These are phyloP conservation scores for Pythium sp. DNA, from an alignment of 352 stramenopile species.

Conservation along the genomic window DNA sequence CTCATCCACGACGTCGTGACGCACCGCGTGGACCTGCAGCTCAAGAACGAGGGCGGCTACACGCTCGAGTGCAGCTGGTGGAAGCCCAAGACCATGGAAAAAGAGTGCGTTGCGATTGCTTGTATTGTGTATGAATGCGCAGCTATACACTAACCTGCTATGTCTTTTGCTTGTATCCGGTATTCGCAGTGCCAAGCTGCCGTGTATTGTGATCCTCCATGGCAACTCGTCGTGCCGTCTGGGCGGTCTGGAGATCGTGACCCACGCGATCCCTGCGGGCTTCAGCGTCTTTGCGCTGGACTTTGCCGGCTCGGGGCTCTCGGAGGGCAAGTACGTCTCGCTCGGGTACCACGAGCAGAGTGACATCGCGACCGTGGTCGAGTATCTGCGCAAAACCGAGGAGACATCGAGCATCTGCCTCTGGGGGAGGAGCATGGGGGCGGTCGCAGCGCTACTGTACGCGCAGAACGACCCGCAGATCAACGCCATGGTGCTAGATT, in stretches of 20 bases:
- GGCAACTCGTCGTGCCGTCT: slow-evolving; percentile 82
- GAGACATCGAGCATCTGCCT: slow-evolving; percentile 65
- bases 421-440: slow-evolving; percentile 81
- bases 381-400: slow-evolving; percentile 52
- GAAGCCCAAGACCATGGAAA: slow-evolving; percentile 44
- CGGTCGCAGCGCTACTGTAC: slow-evolving; percentile 72
- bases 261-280: slow-evolving; percentile 66
- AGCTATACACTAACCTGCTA: neutral
- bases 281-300: slow-evolving; percentile 85
- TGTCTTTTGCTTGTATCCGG: neutral
- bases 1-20: slow-evolving; percentile 60
- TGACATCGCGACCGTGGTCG: slow-evolving; percentile 71
- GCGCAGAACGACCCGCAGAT: slow-evolving; percentile 50
- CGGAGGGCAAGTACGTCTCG: slow-evolving; percentile 80
- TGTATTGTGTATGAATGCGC: no score
- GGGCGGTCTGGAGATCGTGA: slow-evolving; percentile 72
- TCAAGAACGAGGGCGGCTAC: slow-evolving; percentile 71
- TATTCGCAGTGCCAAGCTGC: slow-evolving; percentile 32
- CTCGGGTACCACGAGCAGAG: slow-evolving; percentile 73
- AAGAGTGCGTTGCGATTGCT: slow-evolving; percentile 14
- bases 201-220: slow-evolving; percentile 82
- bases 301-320: slow-evolving; percentile 74
- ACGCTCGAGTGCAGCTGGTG: slow-evolving; percentile 87
- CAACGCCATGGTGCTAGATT: slow-evolving; percentile 82
- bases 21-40: slow-evolving; percentile 63